Evolutionary conservation across 1,139 yeast genomes (phyloP), one percentile per base, ranked within the genome.

Genomic region (Candida neerlandica): DNA sequence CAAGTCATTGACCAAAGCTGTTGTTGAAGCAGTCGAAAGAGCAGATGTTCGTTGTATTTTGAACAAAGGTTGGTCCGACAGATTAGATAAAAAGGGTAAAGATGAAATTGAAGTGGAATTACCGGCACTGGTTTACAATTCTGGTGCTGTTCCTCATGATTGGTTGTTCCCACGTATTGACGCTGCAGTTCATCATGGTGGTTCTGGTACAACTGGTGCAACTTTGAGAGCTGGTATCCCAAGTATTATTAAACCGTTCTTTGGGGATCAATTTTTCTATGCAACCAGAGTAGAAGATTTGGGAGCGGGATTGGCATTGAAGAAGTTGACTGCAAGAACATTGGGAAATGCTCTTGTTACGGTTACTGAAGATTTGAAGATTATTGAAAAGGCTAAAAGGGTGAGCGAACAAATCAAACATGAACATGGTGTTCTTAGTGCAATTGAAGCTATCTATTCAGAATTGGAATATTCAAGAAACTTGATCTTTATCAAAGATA

Each of bases 101-200:
- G 50, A 54, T 16, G 50, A 51, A 33, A 61, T 78, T 6, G 89
- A 85, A 55, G 65, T 83, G 16, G 80, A 72, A 29, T 67, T 89
- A n/a, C 97, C 97, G 0, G 71, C 75, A 0, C 84, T 84, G 55
- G 79, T 92, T 2, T 88, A 71, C 62, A 84, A 82, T 55, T 72
- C 89, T 11, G 94, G 94, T 4, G 66, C 85, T 11, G 75, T 89
- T 18, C 97, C 97, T 0, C 99, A 92, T 64, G 97, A 91, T 65
- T 94, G 98, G 98, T 71, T 92, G 41, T 92, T 92, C 67, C 88
- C 94, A 0, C 83, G 81, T 55, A 75, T 94, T 41, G 97, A 92
- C 67, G 97, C 94, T 0, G 96, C 96, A 0, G 97, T 92, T 4
- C 99, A 92, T 62, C 99, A 92, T 66, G 99, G 99, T 35, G 99